These are phyloP conservation scores for Drosera spatulata DNA, from an alignment of 179 eudicot genomes.

Conservation along the genomic window DNA sequence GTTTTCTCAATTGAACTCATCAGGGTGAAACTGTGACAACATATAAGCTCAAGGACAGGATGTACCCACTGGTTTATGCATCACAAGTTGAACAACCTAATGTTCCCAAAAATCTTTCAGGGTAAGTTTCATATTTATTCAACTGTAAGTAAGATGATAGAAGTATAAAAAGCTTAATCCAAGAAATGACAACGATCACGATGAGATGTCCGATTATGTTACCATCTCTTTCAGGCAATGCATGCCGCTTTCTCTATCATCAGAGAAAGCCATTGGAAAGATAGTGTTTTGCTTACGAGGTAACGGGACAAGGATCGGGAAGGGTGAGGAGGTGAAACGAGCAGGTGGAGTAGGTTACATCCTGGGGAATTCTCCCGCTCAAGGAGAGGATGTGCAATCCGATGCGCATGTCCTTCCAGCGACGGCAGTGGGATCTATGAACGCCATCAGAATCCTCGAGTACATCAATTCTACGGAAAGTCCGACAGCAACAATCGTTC, in stretches of 20 bases:
- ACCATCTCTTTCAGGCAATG: constrained; percentile 27
- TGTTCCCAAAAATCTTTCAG: constrained; percentile 4
- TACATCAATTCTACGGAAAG: constrained; percentile 45
- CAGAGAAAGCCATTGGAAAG: constrained; percentile 49
- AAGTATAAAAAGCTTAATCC: not conserved
- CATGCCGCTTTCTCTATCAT: constrained; percentile 58
- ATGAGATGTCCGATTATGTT: not conserved
- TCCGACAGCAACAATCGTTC: constrained; percentile 48
- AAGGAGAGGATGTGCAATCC: constrained; percentile 39
- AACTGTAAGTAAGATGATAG: not conserved
- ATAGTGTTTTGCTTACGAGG: constrained; percentile 75
- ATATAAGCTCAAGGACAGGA: constrained; percentile 39
- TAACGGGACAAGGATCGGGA: constrained; percentile 57
- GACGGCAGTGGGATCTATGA: constrained; percentile 39
- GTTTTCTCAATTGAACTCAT: not conserved
- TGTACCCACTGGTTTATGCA: constrained; percentile 71
- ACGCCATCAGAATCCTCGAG: constrained; percentile 31
- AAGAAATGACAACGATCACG: too few relatives aligned
- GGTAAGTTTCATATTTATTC: not conserved
- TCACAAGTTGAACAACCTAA: constrained; percentile 41
- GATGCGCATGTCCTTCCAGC: constrained; percentile 89
- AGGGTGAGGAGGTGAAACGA: constrained; percentile 71
- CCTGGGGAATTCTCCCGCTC: constrained; percentile 40
- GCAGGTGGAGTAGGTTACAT: constrained; percentile 75
- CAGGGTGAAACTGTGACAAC: constrained; percentile 77